Evolutionary conservation across 2,329 filamentous ascomycete species (phyloP), one percentile per base, ranked within the genome.

Genomic region (Exophiala phaeomuriformis): DNA sequence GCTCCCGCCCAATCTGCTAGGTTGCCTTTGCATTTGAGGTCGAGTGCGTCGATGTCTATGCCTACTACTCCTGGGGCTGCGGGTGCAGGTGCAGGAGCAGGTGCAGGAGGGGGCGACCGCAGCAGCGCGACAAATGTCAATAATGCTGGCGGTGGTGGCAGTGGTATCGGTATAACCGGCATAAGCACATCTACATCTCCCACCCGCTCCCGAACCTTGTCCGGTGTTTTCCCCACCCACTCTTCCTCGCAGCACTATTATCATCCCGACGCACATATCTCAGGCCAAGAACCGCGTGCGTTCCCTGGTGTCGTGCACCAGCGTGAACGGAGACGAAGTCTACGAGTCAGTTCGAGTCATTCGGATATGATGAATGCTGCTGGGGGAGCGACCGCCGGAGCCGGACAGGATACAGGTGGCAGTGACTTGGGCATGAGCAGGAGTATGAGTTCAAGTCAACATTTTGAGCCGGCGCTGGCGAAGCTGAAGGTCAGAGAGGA

Each of bases 291-390:
- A 45, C 69, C 70, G 43, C 68, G 66, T 43, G 72, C 71, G 12
- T 73, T 73, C 54, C 71, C 71, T 1, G 71, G 71, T 10, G 66
- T 73, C 40, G 66, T 72, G 42, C 71, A 73, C 57, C 69, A 69
- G 48, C 66, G 67, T 36, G 63, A 63, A 47, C 65, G 66, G 52
- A 65, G 66, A 55, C 52, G 56, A 29, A 63, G 61, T 39, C 36
- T 59, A 48, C 51, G 59, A n/a, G 43, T 60, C 36, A 59, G 59
- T 32, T 56, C 58, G 27, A 60, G 58, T 27, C 56, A 56, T 29
- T 59, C 55, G 12, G 60, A 63, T 45, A 56, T 56, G 35, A 51
- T 55, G 31, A 41, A 19, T 19, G 19, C 19, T 19, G 19, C 19
- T 19, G 19, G 19, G 19, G 19, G 19, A 19, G 19, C 19, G 19